Base-by-base conservation (phyloP, 306 rosid species). In the Arachis stenosperma region DNA sequence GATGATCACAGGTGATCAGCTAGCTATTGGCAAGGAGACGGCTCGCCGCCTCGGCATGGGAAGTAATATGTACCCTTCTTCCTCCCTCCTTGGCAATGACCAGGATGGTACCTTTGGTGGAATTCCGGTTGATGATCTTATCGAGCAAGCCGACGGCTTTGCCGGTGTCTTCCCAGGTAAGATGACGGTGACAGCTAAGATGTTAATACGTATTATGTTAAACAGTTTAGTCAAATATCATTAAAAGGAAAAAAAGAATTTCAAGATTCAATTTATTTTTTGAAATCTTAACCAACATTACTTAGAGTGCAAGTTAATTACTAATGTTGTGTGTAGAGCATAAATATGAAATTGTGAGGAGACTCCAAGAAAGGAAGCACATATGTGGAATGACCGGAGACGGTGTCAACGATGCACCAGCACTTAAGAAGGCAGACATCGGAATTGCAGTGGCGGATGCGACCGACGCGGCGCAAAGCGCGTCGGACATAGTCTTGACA, bases 1-100 rank as follows among this genome's bases (percentile, higher is more conserved):
- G 87, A 90, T 90, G 97, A 90, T 90, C 33, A 90, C 97, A 0
- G 97, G 97, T 12, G 97, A 90, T 57, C 97, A 90, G 73, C 84
- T 90, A 1, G 93, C 97, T 27, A 90, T 90, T 55, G 97, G 93
- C 4, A 90, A 90, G 75, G 97, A 90, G 78, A 88, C 97, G 0
- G 97, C 85, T 44, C 97, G 93, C 56, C 81, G 97, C 76, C 93
- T 90, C 67, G 97, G 97, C 42, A 90, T 90, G 97, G 96, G 96
- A 66, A 88, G 88, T 12, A 90, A 90, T 84, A 90, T 90, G 96
- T 90, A 90, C 71, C 96, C 97, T 65, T 90, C 97, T 78, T 88
- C 97, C 74, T 78, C 93, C 48, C 93, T 90, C 56, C 93, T 90
- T 40, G 89, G 93, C 10, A 80, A 88, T 1, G 79, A 66, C 78